Evolutionary conservation across 2,329 filamentous ascomycete genomes (phyloP), one percentile per base, ranked within the genome.

Genomic region (Ophiostoma sp.): DNA sequence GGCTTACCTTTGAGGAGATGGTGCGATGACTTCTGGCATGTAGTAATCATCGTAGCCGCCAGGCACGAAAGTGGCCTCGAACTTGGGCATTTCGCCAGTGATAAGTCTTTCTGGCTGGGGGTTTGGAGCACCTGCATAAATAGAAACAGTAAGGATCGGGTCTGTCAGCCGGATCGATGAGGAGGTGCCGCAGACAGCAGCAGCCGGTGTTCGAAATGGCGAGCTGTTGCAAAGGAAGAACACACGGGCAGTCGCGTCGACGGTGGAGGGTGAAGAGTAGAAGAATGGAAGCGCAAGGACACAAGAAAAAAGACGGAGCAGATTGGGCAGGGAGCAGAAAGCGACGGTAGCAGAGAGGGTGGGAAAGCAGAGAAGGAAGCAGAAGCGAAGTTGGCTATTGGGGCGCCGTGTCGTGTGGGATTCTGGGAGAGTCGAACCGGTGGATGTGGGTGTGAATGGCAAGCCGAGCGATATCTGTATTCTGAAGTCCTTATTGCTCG

Each of bases 21-120:
- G 87, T 71, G 87, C 86, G 74, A 87, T 80, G 75, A 89, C 86
- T 78, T 88, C 86, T 74, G 87, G 87, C 85, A 88, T 87, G 78
- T 86, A 87, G 79, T 87, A 88, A 80, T 88, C 87, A 77, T 89
- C 87, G 70, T 83, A 82, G 73, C 85, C 87, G 73, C 87, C 85
- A 42, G 87, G 87, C 74, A 87, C 85, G 79, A 88, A 89, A 45
- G 87, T 89, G 72, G 87, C 87, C 77, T 84, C 85, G 74, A 88
- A 78, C 74, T 82, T 79, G 77, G 82, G 80, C 82, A 83, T 83
- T 75, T 83, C 80, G 80, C 77, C 74, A 73, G 78, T 78, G 76
- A 78, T 78, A 76, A 77, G 76, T 28, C 25, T 55, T 22, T 25
- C 42, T 36, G 63, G 55, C 19, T 28, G 39, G 19, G 63, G n/a